Evolutionary conservation across 2,329 filamentous ascomycete genomes (phyloP).

Genomic region (Cyphellophora europaea): DNA sequence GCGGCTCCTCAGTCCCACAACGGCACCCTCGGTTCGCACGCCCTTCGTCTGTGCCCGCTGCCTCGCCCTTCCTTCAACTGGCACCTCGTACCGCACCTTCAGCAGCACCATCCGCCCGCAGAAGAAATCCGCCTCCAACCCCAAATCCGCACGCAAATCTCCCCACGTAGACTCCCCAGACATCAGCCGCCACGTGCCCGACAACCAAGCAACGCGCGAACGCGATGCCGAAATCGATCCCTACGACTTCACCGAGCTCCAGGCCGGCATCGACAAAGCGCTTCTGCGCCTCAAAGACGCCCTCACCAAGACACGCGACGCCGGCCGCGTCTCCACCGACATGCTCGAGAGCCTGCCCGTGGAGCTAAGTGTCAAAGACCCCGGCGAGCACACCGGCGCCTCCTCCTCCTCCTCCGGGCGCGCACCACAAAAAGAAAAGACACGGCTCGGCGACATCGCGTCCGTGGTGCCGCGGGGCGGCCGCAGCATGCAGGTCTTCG

Average conservation of each 20-base stretch:
- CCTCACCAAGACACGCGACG: constrained; percentile 51
- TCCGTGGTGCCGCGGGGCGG: constrained; percentile 58
- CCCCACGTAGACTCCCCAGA: constrained; percentile 20
- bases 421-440: constrained; percentile 24
- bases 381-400: too few species aligned
- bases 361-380: constrained; percentile 42
- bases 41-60: constrained; percentile 6
- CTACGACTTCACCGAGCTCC: constrained; percentile 50
- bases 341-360: constrained; percentile 53
- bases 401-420: constrained; percentile 33
- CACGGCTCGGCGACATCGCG: constrained; percentile 52
- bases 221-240: constrained; percentile 38
- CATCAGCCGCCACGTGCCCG: constrained; percentile 34
- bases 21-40: too few species aligned
- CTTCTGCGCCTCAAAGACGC: constrained; percentile 51
- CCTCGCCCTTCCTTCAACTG: constrained; percentile 9
- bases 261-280: constrained; percentile 45
- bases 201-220: constrained; percentile 33
- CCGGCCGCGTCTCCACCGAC: constrained; percentile 54
- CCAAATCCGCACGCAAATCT: constrained; percentile 24
- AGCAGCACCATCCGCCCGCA: constrained; percentile 29
- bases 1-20: too few species aligned
- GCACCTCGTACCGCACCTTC: constrained; percentile 26
- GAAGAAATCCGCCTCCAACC: constrained; percentile 46
- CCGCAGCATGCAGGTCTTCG: constrained; percentile 50